Evolutionary conservation across 83 land plant genomes (phyloP).

Genomic region (Diphasiastrum complanatum): DNA sequence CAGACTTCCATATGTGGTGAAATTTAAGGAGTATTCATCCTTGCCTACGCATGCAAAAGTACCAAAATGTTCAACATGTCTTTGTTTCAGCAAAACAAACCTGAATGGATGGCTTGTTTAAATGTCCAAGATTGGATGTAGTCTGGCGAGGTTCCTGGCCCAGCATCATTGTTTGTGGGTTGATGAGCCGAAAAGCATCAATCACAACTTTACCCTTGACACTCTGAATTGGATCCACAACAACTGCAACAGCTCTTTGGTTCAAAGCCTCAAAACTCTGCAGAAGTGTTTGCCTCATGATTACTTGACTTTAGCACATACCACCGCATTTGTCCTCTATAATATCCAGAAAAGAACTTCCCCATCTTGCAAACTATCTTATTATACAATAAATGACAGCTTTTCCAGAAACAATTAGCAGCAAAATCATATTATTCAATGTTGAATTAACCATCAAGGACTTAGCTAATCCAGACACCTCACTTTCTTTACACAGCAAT

Average conservation of each 20-base stretch:
- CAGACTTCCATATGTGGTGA: background rate
- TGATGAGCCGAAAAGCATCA: conserved; percentile 93
- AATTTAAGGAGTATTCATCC: background rate
- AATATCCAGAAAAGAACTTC: too few relatives aligned
- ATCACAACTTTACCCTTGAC: conserved; percentile 98
- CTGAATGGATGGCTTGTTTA: conserved; percentile 96
- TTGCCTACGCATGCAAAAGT: background rate
- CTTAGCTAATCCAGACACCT: too few relatives aligned
- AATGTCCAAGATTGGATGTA: conserved; percentile 91
- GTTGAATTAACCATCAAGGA: too few relatives aligned
- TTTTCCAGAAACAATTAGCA: too few relatives aligned
- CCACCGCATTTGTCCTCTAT: too few relatives aligned
- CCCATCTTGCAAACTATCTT: too few relatives aligned
- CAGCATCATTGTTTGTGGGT: conserved; percentile 98
- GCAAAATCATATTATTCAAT: too few relatives aligned
- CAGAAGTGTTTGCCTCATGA: conserved; percentile 12
- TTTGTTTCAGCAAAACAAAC: conserved; percentile 21
- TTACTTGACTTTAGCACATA: too few relatives aligned
- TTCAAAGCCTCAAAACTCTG: conserved; percentile 98
- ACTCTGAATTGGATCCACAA: conserved; percentile 94
- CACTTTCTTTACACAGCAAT: too few relatives aligned
- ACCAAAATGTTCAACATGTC: background rate
- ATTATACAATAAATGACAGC: too few relatives aligned
- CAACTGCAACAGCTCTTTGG: conserved; percentile 96
- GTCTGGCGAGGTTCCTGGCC: conserved; percentile 98